Evolutionary conservation across 768 basidiomycete species (phyloP).

Genomic region (Boletus barrowsii): DNA sequence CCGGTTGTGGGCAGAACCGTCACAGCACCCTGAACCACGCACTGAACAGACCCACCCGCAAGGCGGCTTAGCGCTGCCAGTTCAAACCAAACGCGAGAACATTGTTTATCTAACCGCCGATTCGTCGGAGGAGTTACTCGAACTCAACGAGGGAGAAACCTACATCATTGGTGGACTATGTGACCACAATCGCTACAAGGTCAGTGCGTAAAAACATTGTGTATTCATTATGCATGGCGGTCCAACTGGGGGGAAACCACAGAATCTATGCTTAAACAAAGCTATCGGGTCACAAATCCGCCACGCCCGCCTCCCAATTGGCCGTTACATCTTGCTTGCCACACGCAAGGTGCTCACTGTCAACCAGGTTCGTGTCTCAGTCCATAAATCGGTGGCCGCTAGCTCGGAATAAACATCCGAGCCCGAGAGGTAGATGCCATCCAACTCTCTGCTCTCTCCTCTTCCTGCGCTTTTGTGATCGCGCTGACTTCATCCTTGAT

Average conservation of each 20-base stretch:
- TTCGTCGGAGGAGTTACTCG: constrained; percentile 79
- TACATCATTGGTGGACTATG: constrained; percentile 96
- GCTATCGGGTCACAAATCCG: constrained; percentile 70
- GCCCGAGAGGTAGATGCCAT: neutral
- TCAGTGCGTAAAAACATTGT: constrained; percentile 18
- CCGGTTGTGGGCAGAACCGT: constrained; percentile 50
- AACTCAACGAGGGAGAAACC: constrained; percentile 77
- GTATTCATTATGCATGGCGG: neutral
- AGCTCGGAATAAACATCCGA: neutral
- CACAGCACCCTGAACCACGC: neutral
- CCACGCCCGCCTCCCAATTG: constrained; percentile 91
- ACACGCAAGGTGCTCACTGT: constrained; percentile 97
- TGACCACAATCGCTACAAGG: constrained; percentile 97
- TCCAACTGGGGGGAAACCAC: constrained; percentile 17
- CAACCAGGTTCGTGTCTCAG: constrained; percentile 61
- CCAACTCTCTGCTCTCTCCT: neutral
- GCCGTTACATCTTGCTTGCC: constrained; percentile 80
- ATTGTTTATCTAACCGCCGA: constrained; percentile 96
- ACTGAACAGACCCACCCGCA: constrained; percentile 2
- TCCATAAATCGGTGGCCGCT: neutral
- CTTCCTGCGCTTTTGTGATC: neutral
- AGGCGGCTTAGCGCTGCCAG: neutral
- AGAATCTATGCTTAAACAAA: constrained; percentile 91
- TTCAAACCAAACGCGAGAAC: constrained; percentile 38
- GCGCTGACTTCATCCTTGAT: constrained; percentile 2